A percentile compares a stretch with the other conserved stretches of the same genome.
phyloP scores from a whole-genome alignment of 2,329 filamentous ascomycete genomes.

The Fusarium sacchari region DNA sequence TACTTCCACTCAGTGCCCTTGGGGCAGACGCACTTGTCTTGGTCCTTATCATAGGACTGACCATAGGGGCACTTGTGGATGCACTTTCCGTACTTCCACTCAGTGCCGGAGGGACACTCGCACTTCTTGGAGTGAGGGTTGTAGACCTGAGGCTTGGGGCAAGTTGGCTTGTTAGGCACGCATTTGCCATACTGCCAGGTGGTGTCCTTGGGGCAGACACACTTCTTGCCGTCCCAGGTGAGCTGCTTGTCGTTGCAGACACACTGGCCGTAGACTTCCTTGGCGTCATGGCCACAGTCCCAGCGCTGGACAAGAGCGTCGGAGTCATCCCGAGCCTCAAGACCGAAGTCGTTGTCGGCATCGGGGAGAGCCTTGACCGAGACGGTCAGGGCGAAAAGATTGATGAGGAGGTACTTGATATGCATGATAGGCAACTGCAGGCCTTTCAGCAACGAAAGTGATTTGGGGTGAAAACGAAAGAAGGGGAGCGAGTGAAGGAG shows the following conservation, averaged over 20 bases:
- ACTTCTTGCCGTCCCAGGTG: slow-evolving; percentile 9
- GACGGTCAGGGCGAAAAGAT: slow-evolving; percentile 30
- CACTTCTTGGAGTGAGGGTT: slow-evolving; percentile 14
- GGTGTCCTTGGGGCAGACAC: slow-evolving; percentile 8
- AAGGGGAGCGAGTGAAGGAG: slow-evolving; percentile 21
- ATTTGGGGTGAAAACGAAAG: not conserved
- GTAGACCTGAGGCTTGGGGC: slow-evolving; percentile 7
- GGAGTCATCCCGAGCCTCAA: slow-evolving; percentile 28
- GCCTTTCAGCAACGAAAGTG: slow-evolving; percentile 31
- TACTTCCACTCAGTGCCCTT: slow-evolving; percentile 6
- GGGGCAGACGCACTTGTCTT: slow-evolving; percentile 7
- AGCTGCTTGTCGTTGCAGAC: slow-evolving; percentile 4
- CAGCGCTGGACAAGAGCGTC: slow-evolving; percentile 11
- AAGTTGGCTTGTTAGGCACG: not conserved
- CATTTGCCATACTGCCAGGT: slow-evolving; percentile 15
- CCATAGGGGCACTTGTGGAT: slow-evolving; percentile 1
- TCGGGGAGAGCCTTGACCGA: slow-evolving; percentile 35
- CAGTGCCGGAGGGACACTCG: not conserved
- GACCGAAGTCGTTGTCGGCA: slow-evolving; percentile 26
- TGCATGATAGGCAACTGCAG: slow-evolving; percentile 34
- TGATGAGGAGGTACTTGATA: slow-evolving; percentile 35
- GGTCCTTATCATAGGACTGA: slow-evolving; percentile 1
- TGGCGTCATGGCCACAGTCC: slow-evolving; percentile 20
- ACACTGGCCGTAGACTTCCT: slow-evolving; percentile 29
- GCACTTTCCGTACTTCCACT: slow-evolving; percentile 21